These are phyloP conservation scores for Hericium coralloides DNA, from an alignment of 768 basidiomycete genomes.

Conservation along the genomic window DNA sequence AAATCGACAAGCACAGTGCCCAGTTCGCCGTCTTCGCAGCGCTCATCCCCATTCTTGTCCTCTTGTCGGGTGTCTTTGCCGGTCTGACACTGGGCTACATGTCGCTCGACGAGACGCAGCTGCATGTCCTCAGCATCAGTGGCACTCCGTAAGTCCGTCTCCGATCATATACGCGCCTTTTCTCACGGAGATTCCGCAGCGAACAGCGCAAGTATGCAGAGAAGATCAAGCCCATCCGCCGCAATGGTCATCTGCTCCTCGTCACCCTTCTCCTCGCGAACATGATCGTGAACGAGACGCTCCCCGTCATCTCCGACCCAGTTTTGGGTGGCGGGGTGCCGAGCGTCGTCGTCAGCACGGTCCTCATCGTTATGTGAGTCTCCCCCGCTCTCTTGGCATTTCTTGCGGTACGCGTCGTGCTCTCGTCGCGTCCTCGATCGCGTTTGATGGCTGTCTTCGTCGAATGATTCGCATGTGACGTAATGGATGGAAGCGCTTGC, in stretches of 20 bases:
- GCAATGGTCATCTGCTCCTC: slow-evolving; percentile 75
- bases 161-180: neutral
- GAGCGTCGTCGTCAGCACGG: slow-evolving; percentile 75
- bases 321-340: slow-evolving; percentile 72
- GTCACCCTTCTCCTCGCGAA: slow-evolving; percentile 80
- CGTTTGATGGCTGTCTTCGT: neutral
- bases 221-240: slow-evolving; percentile 80
- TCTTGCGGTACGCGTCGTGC: neutral
- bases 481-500: too few species aligned
- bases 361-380: slow-evolving; percentile 81
- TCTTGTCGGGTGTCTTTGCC: slow-evolving; percentile 82
- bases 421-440: neutral
- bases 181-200: slow-evolving; percentile 26
- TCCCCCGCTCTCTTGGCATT: neutral
- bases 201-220: slow-evolving; percentile 73
- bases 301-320: slow-evolving; percentile 76
- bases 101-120: slow-evolving; percentile 88
- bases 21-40: slow-evolving; percentile 33
- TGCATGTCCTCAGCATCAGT: slow-evolving; percentile 77
- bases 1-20: slow-evolving; percentile 12
- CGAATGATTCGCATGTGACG: neutral
- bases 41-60: slow-evolving; percentile 79
- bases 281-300: slow-evolving; percentile 87
- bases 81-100: slow-evolving; percentile 89
- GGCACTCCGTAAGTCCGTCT: slow-evolving; percentile 60